Base-by-base conservation (phyloP, 2,329 filamentous ascomycete genomes). In the Aureobasidium sp. region DNA sequence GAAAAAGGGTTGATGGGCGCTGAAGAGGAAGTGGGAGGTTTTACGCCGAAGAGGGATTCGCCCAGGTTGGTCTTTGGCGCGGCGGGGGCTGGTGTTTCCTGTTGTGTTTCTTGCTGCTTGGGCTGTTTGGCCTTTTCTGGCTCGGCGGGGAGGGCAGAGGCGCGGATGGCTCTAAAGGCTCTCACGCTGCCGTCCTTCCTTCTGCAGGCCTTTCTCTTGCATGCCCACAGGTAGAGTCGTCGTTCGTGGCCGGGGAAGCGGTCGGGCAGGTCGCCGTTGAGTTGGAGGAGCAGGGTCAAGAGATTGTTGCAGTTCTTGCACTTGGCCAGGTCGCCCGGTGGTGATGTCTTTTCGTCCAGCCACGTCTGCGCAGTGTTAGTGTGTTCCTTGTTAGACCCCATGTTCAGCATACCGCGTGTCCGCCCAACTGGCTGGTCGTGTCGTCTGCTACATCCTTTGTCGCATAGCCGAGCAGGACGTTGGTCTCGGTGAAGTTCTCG, bases 211-310 rank as follows among this genome's bases (percentile, higher is more conserved):
- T 89, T 89, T 65, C 84, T 81, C 62, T 85, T 82, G 73, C 94
- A 99, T 19, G 83, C 83, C 72, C 95, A 91, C 13, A 99, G 79
- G 69, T 96, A 97, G 19, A 99, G 72, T 63, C 93, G 84, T 66
- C 94, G 82, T 69, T 96, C 90, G 74, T 97, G 90, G 60, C 86
- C 85, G 1, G 91, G 88, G 69, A 96, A 96, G 51, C 84, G 81
- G 60, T 93, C 88, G 15, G 91, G 92, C 3, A 97, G 81, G 71
- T 96, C 91, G 68, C 85, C 92, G 74, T 99, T 90, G 29, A 99
- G 82, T 74, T 99, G 91, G 49, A 99, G 82, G 3, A 99, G 82
- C 11, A 97, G 81, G 1, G 84, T 86, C 84, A 96, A 90, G 57
- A 90, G 75, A 57, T 85, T 83, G 66, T 90, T 89, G 83, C 94